Conservation (phyloP, 202 grass and related monocot genomes). For the Schoenoplectus tabernaemontani region DNA sequence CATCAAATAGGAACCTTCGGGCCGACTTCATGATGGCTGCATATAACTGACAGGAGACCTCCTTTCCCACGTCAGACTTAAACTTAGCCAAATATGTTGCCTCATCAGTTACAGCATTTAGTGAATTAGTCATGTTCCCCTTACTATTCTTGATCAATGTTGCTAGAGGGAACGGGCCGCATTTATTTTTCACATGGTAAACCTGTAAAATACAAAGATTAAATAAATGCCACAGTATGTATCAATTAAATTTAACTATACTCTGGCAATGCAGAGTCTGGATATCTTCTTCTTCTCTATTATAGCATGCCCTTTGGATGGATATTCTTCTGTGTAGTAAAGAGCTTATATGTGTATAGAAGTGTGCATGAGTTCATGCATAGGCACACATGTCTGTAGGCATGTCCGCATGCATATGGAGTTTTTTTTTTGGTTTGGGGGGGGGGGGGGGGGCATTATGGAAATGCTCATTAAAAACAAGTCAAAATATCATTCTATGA, state of each 20-base stretch:
- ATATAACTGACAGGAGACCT: slow-evolving; percentile 63
- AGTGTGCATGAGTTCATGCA: background rate
- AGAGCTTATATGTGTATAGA: background rate
- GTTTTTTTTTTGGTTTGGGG: background rate
- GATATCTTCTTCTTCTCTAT: background rate
- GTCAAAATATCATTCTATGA: background rate
- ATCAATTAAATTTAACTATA: slow-evolving; percentile 3
- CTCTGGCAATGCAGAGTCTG: background rate
- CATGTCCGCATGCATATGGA: background rate
- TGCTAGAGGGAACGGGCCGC: slow-evolving; percentile 72
- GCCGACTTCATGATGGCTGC: slow-evolving; percentile 84
- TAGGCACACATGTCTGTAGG: background rate
- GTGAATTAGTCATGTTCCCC: slow-evolving; percentile 19
- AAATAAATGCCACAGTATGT: background rate
- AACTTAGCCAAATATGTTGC: slow-evolving; percentile 30
- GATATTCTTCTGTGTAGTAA: background rate
- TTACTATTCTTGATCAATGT: slow-evolving; percentile 68
- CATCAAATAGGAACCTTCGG: slow-evolving; percentile 63
- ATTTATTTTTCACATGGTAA: slow-evolving; percentile 64
- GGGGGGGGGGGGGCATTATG: background rate
- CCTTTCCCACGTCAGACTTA: slow-evolving; percentile 44
- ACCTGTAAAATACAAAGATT: slow-evolving; percentile 41
- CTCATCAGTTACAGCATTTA: slow-evolving; percentile 30
- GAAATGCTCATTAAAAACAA: background rate
- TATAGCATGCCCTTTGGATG: background rate